These are phyloP conservation scores for Hericium rajendrae DNA, from an alignment of 768 basidiomycete genomes.

Conservation along the genomic window DNA sequence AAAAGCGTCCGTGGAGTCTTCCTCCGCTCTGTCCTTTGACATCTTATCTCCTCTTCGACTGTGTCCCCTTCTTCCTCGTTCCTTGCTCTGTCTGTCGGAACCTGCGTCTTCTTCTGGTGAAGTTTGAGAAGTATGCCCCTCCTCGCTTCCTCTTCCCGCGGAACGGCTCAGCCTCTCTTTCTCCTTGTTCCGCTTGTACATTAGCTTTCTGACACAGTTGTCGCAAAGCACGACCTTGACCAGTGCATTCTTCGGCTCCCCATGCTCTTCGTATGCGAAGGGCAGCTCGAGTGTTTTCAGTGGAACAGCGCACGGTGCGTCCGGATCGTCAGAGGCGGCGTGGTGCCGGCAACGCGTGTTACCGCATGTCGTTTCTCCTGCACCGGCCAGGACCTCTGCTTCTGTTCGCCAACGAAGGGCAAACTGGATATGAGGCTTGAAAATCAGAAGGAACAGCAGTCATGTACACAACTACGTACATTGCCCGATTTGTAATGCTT, in stretches of 20 bases:
- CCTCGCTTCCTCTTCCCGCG: background rate
- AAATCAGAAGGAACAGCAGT: background rate
- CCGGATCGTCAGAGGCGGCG: constrained; percentile 18
- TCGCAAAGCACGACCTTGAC: constrained; percentile 87
- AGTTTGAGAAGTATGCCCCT: background rate
- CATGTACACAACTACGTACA: constrained; percentile 35
- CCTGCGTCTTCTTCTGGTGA: background rate
- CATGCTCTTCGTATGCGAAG: constrained; percentile 79
- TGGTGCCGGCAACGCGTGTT: constrained; percentile 76
- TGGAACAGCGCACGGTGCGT: constrained; percentile 13
- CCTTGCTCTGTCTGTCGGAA: background rate
- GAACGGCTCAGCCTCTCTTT: constrained; percentile 25
- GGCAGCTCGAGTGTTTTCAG: constrained; percentile 82
- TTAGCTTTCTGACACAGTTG: constrained; percentile 72
- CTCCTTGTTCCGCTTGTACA: constrained; percentile 74
- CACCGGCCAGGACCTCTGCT: constrained; percentile 74
- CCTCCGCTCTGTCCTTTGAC: background rate
- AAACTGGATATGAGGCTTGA: constrained; percentile 38
- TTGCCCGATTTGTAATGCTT: constrained; percentile 94
- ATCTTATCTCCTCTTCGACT: background rate
- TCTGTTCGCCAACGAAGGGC: constrained; percentile 93
- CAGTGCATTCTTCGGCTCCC: constrained; percentile 64
- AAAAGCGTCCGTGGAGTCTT: background rate
- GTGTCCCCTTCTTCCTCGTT: background rate
- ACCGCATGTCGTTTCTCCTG: constrained; percentile 82